phyloP scores from a whole-genome alignment of 2,329 filamentous ascomycete genomes.

The Pyrenophora tritici-repentis region DNA sequence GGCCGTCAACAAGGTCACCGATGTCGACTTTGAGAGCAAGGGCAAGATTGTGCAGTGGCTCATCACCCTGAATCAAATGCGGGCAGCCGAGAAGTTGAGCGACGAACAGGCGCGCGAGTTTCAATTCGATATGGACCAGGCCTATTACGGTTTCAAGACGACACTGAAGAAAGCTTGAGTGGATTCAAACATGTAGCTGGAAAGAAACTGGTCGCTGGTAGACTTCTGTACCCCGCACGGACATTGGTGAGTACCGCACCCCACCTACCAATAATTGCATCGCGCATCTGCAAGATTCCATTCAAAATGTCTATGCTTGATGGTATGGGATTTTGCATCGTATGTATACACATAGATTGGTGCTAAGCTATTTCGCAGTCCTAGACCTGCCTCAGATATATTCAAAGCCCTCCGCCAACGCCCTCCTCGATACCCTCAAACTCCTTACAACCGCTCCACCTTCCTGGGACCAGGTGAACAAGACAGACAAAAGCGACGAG shows the following conservation, averaged over 20 bases:
- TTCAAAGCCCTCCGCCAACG: constrained; percentile 69
- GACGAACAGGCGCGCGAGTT: constrained; percentile 88
- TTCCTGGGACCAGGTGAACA: constrained; percentile 64
- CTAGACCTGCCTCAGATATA: constrained; percentile 83
- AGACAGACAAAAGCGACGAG: constrained; percentile 8
- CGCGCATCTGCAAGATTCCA: constrained; percentile 7
- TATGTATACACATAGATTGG: background rate
- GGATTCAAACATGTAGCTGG: background rate
- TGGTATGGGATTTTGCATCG: constrained; percentile 24
- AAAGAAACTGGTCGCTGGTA: background rate
- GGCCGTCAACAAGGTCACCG: constrained; percentile 94
- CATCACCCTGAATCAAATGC: constrained; percentile 97
- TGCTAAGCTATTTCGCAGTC: constrained; percentile 51
- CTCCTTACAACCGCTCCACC: constrained; percentile 69
- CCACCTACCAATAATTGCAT: constrained; percentile 11
- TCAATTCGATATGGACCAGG: constrained; percentile 90
- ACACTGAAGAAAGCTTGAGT: constrained; percentile 60
- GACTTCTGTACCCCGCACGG: constrained; percentile 16
- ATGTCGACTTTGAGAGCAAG: constrained; percentile 90
- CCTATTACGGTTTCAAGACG: constrained; percentile 91
- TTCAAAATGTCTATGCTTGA: constrained; percentile 34
- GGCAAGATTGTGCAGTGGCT: constrained; percentile 99
- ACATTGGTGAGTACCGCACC: constrained; percentile 15
- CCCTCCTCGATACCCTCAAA: constrained; percentile 69
- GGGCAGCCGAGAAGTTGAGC: constrained; percentile 85